Evolutionary conservation across 805 yeast species (phyloP), one percentile per base, ranked within the genome.

Genomic region (Yamadazyma phyllophila): DNA sequence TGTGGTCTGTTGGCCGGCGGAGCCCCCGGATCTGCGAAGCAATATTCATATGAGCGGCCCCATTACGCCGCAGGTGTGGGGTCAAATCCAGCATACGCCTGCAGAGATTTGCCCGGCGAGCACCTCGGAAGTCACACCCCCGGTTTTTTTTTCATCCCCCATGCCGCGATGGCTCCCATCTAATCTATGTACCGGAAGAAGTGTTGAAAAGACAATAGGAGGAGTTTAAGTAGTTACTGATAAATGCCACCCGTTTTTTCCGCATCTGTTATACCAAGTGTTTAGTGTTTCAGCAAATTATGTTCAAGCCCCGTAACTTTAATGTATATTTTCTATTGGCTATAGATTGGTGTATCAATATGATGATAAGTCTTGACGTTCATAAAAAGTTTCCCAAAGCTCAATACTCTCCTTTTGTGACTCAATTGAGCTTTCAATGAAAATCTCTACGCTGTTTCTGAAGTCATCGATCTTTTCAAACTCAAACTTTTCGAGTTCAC

Each of bases 401-500:
- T 87, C 95, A 48, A 87, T 87, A 27, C 85, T 82, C 62, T 90
- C 97, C 67, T 94, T 94, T 65, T 94, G 99, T 27, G 90, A 77
- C 65, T 94, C 99, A 44, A 91, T 86, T 17, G 94, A 79, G 43
- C 94, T 81, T 63, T 94, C 98, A 60, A 95, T 77, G 57, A 83
- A 91, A 10, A 92, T 84, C 65, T 94, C 99, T 43, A 92, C 87
- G 50, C 90, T 80, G 57, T 87, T 87, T 60, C 96, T 79, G 65
- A 92, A 89, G 56, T 91, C 98, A 32, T 78, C 81, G 30, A 88
- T 77, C 56, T 83, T 86, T 46, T 85, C 92, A 36, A 72, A 69
- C 59, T 89, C 96, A 60, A 91, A 88, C 30, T 65, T 70, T 13
- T 70, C 75, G 24, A 92, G 65, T 56, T 94, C 96, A 34, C 63